phyloP scores from a whole-genome alignment of 2,329 filamentous ascomycete genomes.

The Cytospora piceae region DNA sequence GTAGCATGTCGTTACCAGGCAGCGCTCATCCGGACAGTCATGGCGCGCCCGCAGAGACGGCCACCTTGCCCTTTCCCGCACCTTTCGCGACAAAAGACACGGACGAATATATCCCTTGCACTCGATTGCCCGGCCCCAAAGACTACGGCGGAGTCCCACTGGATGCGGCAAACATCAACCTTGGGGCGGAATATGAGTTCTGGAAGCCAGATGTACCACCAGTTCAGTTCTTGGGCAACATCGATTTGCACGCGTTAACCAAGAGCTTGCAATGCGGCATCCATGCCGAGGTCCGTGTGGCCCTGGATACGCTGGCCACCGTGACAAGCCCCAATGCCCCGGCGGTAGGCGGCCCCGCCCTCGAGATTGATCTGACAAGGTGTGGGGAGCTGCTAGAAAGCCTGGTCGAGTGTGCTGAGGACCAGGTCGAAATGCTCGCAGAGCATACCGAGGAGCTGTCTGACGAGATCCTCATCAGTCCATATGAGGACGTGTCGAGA shows the following conservation, averaged over 20 bases:
- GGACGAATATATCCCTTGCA: slow-evolving; percentile 59
- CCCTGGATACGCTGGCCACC: slow-evolving; percentile 79
- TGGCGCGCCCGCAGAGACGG: slow-evolving; percentile 31
- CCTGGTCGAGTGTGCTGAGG: slow-evolving; percentile 87
- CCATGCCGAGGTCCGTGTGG: slow-evolving; percentile 84
- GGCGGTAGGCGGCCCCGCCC: slow-evolving; percentile 40
- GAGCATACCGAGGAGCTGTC: slow-evolving; percentile 85
- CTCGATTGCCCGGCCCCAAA: slow-evolving; percentile 40
- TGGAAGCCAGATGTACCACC: slow-evolving; percentile 76
- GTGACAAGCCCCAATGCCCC: slow-evolving; percentile 66
- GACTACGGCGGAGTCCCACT: slow-evolving; percentile 69
- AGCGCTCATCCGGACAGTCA: slow-evolving; percentile 40
- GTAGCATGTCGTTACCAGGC: slow-evolving; percentile 47
- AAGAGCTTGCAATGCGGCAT: slow-evolving; percentile 90
- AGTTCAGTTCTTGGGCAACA: slow-evolving; percentile 78
- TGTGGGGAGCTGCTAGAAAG: slow-evolving; percentile 90
- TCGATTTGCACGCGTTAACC: slow-evolving; percentile 88
- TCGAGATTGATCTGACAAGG: slow-evolving; percentile 68
- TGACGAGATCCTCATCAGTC: slow-evolving; percentile 78
- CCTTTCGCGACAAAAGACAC: slow-evolving; percentile 49
- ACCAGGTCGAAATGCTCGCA: slow-evolving; percentile 81
- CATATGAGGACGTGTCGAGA: slow-evolving; percentile 87
- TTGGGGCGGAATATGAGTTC: slow-evolving; percentile 69
- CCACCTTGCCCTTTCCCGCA: slow-evolving; percentile 37
- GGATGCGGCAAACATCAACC: slow-evolving; percentile 58